Conservation (phyloP, 306 rosid genomes). For the Geum urbanum region DNA sequence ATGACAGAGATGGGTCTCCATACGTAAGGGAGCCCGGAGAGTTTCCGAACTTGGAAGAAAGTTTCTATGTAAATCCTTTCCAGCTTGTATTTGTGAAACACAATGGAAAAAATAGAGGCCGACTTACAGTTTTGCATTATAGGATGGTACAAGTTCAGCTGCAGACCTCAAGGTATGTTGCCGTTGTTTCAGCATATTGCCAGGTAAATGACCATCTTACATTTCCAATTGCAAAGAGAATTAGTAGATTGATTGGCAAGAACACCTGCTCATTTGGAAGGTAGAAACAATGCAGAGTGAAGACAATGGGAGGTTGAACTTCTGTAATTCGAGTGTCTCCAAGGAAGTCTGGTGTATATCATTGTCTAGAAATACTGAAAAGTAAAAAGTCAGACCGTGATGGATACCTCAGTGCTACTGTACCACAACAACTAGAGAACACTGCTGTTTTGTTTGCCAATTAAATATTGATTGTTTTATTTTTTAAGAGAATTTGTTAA, state of each 20-base stretch:
- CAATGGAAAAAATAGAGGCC: conserved; percentile 29
- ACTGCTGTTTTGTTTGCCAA: conserved; percentile 1
- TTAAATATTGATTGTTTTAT: not conserved
- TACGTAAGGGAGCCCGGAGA: conserved; percentile 70
- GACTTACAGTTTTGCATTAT: conserved; percentile 10
- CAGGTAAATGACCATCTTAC: conserved; percentile 22
- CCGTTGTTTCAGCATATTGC: conserved; percentile 10
- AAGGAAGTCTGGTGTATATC: conserved; percentile 23
- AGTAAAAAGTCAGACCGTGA: not conserved
- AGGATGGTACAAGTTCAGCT: conserved; percentile 22
- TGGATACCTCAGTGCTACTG: conserved; percentile 8
- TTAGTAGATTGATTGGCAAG: not conserved
- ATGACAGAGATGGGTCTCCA: conserved; percentile 70
- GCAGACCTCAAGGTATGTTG: conserved; percentile 19
- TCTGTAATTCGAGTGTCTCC: conserved; percentile 22
- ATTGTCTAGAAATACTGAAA: conserved; percentile 21
- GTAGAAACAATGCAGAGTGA: not conserved
- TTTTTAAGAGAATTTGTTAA: conserved; percentile 5
- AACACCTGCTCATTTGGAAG: conserved; percentile 6
- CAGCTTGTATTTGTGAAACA: conserved; percentile 80
- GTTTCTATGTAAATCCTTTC: conserved; percentile 83
- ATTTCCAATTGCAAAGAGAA: conserved; percentile 20
- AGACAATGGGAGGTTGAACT: conserved; percentile 9
- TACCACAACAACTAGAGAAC: conserved; percentile 28
- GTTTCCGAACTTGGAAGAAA: conserved; percentile 89